Base-by-base conservation (phyloP, 768 basidiomycete genomes). In the Hericium coralloides region DNA sequence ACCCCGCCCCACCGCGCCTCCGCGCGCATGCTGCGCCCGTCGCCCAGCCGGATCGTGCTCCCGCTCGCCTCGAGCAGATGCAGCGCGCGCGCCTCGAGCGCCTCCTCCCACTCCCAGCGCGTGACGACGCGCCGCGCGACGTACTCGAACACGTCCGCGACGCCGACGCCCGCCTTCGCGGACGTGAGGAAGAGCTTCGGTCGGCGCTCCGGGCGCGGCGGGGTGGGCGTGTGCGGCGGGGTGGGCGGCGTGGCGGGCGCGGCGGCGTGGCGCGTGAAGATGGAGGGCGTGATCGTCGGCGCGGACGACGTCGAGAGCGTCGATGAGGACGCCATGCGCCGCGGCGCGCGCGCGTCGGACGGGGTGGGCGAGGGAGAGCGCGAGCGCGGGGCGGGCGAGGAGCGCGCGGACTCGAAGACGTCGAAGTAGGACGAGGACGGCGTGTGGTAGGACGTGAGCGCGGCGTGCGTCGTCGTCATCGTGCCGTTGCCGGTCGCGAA, bases 361-460 rank as follows among this genome's bases (percentile, higher is more conserved):
- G 20, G 41, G 2, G 56, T 41, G 4, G 17, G 61, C 45, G 31
- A 66, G 61, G 18, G 57, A 58, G 31, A 55, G 63, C 15, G 59
- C 43, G 73, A 65, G 9, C 60, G 61, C 2, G 79, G 74, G 53
- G 76, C 73, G 0, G 83, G 83, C 2, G 85, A 84, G 3, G 80
- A 80, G 10, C 79, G 77, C 3, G 86, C 84, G 7, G 84, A 81
- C 18, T 80, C 75, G 59, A 74, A 87, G 3, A 66, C 61, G 65
- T 89, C 84, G 60, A 81, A 85, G 45, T 89, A 59, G n/a, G 87
- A 89, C 0, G 89, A 91, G 0, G 84, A 81, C 7, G 90, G 88
- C 0, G 90, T 92, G 68, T 89, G 85, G 68, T 85, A 92, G 43
- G 83, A 74, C 1, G 85, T 82, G 3, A 81, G 65, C 2, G 77